Conservation (phyloP, 1,139 yeast species). For the Insectozyma bohioensis region DNA sequence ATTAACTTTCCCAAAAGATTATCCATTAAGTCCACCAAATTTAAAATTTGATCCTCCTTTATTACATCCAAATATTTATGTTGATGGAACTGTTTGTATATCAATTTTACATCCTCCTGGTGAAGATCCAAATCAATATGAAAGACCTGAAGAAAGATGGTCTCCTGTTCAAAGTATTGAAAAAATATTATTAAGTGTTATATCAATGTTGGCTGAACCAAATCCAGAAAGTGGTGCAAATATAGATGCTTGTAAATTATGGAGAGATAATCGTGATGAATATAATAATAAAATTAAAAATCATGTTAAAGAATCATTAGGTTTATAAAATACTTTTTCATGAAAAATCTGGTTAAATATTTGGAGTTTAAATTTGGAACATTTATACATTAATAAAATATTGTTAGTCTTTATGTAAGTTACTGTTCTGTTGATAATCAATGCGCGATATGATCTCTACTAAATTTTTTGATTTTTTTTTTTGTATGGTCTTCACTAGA, state of each 20-base stretch:
- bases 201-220: constrained; percentile 97
- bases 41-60: constrained; percentile 82
- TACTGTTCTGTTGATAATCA: too few relatives aligned
- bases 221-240: constrained; percentile 96
- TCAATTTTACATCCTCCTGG: constrained; percentile 96
- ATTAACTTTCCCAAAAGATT: constrained; percentile 82
- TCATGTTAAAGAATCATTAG: constrained; percentile 68
- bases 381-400: too few relatives aligned
- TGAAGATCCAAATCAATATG: constrained; percentile 95
- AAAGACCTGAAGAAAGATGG: constrained; percentile 95
- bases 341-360: too few relatives aligned
- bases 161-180: constrained; percentile 97
- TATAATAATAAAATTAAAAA: constrained; percentile 63
- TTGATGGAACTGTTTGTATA: constrained; percentile 94
- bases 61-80: constrained; percentile 89
- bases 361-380: too few relatives aligned
- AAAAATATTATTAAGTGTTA: constrained; percentile 85
- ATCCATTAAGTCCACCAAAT: constrained; percentile 89
- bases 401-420: too few relatives aligned
- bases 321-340: constrained; percentile 38
- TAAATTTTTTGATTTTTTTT: neutral
- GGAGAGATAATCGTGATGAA: constrained; percentile 79
- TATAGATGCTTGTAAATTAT: constrained; percentile 91
- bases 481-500: neutral
- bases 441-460: neutral